A percentile compares a stretch with the other conserved stretches of the same genome.
These are phyloP conservation scores for Yamadazyma blattariae DNA, from an alignment of 1,139 yeast genomes.

Conservation along the genomic window DNA sequence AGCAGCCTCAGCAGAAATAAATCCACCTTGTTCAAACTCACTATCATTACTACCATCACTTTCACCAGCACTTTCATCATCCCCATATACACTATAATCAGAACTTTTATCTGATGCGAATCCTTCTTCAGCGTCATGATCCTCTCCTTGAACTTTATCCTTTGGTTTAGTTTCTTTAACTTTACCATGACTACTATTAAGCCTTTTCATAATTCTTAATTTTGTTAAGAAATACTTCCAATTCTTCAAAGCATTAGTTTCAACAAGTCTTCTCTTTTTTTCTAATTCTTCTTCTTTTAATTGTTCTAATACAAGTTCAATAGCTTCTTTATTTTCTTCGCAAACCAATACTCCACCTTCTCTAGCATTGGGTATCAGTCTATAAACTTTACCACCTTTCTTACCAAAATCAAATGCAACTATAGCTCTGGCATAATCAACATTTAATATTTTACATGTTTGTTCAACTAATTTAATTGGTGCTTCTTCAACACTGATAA, in stretches of 20 bases:
- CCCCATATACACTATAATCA: constrained; percentile 12
- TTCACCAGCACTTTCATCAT: too few species aligned
- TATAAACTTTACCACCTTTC: constrained; percentile 9
- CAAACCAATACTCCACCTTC: constrained; percentile 80
- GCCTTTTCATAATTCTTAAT: constrained; percentile 65
- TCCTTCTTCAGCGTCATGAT: constrained; percentile 7
- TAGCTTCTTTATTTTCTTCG: constrained; percentile 61
- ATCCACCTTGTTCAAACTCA: constrained; percentile 2
- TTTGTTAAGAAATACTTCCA: constrained; percentile 79
- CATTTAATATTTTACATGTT: constrained; percentile 68
- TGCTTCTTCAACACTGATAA: constrained; percentile 27
- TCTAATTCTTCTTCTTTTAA: constrained; percentile 56
- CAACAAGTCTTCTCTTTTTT: constrained; percentile 41
- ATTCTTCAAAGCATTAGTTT: constrained; percentile 53
- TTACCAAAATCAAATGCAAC: constrained; percentile 75
- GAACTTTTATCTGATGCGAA: constrained; percentile 7
- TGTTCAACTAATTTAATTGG: constrained; percentile 49
- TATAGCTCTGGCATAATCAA: constrained; percentile 87
- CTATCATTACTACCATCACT: constrained; percentile 2
- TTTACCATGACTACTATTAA: constrained; percentile 66
- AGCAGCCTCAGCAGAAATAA: neutral
- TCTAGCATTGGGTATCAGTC: constrained; percentile 57
- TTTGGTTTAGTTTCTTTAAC: constrained; percentile 10
- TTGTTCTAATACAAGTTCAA: constrained; percentile 53
- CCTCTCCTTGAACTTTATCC: constrained; percentile 8